These are phyloP conservation scores for Chlamydomonas incerta DNA, from an alignment of 139 green algal species.

Conservation along the genomic window DNA sequence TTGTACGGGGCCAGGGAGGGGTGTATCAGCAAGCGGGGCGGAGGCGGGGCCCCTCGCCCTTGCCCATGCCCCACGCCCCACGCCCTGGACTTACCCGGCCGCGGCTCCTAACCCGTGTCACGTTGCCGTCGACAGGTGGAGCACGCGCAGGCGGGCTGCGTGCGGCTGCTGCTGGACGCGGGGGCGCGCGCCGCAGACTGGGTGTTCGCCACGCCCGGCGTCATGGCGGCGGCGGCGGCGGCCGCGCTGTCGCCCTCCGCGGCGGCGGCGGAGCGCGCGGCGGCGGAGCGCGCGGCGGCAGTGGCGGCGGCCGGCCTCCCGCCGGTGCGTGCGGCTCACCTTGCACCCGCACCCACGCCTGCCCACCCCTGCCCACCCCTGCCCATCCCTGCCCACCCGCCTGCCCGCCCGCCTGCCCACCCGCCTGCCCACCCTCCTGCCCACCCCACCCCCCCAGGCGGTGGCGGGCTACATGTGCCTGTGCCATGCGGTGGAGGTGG, in stretches of 20 bases:
- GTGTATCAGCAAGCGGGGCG: no score
- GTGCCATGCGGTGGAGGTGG: slow-evolving; percentile 35
- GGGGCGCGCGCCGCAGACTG: slow-evolving; percentile 34
- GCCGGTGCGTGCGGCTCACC: background rate
- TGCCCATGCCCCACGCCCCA: no score
- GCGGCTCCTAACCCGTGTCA: no score
- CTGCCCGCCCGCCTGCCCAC: no score
- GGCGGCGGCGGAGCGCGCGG: slow-evolving; percentile 2
- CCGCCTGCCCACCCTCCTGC: no score
- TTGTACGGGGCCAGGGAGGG: no score
- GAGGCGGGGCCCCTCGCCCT: no score
- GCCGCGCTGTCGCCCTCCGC: background rate
- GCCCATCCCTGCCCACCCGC: no score
- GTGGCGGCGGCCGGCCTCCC: slow-evolving; percentile 13
- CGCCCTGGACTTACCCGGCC: no score
- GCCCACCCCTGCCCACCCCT: no score
- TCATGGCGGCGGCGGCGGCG: background rate
- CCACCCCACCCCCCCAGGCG: slow-evolving; percentile 8
- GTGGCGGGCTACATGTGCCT: slow-evolving; percentile 28
- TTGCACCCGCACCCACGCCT: no score
- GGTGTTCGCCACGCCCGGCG: slow-evolving; percentile 6
- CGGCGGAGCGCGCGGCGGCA: slow-evolving; percentile 15
- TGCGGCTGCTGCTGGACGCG: slow-evolving; percentile 31
- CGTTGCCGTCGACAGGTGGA: background rate
- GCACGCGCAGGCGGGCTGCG: slow-evolving; percentile 33